Evolutionary conservation across 2,329 filamentous ascomycete species (phyloP).

Genomic region (Penicillium sp.): DNA sequence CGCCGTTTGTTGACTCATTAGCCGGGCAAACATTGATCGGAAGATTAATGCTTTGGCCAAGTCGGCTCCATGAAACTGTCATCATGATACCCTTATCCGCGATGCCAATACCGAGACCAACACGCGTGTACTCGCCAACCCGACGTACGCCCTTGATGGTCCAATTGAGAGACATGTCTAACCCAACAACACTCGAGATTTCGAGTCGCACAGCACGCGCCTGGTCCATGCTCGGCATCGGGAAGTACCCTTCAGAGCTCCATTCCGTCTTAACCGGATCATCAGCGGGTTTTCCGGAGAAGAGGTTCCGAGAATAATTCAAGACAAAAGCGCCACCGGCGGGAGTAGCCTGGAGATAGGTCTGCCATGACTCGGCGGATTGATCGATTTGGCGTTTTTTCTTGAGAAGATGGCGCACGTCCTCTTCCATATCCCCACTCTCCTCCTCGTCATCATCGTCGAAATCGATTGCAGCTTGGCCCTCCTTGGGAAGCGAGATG

Average conservation of each 20-base stretch:
- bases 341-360: conserved; percentile 31
- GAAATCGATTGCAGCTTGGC: conserved; percentile 15
- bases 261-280: conserved; percentile 39
- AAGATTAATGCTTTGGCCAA: conserved; percentile 41
- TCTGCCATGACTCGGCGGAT: conserved; percentile 36
- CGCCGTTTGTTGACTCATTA: conserved; percentile 33
- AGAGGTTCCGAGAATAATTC: conserved; percentile 40
- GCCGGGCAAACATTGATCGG: conserved; percentile 41
- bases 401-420: conserved; percentile 2
- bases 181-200: conserved; percentile 26
- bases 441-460: conserved; percentile 27
- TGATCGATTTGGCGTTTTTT: conserved; percentile 22
- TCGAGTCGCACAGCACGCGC: conserved; percentile 37
- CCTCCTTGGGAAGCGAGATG: conserved; percentile 27
- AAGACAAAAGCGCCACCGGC: conserved; percentile 29
- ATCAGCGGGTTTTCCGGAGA: conserved; percentile 34
- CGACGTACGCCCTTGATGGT: conserved; percentile 36
- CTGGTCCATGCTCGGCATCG: conserved; percentile 28
- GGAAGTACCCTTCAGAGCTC: conserved; percentile 41
- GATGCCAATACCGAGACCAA: conserved; percentile 43
- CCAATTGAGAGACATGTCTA: conserved; percentile 35
- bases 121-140: conserved; percentile 38
- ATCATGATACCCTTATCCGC: conserved; percentile 37
- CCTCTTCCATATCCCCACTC: conserved; percentile 19
- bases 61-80: conserved; percentile 40